phyloP scores from a whole-genome alignment of 2,329 filamentous ascomycete genomes.

The Rachicladosporium sp. region DNA sequence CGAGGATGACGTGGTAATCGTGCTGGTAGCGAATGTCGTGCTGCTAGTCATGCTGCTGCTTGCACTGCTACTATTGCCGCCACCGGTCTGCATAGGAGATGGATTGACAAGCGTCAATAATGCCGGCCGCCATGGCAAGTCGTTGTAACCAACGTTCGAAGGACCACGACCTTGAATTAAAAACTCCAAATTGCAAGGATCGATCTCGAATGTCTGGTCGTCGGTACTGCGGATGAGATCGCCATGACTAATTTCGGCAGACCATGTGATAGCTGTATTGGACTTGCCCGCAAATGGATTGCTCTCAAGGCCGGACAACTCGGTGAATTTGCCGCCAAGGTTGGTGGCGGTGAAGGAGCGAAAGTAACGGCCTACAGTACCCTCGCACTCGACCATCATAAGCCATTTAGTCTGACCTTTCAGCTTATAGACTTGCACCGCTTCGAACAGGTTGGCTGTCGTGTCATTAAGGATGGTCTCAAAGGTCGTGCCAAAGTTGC shows the following conservation, averaged over 20 bases:
- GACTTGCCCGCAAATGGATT: conserved; percentile 54
- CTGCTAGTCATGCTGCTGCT: no score
- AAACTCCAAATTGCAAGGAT: conserved; percentile 51
- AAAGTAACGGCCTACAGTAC: conserved; percentile 48
- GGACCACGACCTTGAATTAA: conserved; percentile 49
- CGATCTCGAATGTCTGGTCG: conserved; percentile 51
- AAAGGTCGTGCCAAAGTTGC: conserved; percentile 42
- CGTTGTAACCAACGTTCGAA: conserved; percentile 35
- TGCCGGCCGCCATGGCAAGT: conserved; percentile 42
- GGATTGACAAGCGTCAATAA: conserved; percentile 34
- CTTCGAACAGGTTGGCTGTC: conserved; percentile 49
- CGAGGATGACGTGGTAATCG: no score
- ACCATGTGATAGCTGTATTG: conserved; percentile 54
- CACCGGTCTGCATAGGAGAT: background rate
- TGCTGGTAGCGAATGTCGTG: no score
- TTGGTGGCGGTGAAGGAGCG: conserved; percentile 51
- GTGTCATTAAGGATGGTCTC: conserved; percentile 42
- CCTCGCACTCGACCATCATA: conserved; percentile 54
- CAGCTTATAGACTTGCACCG: conserved; percentile 53
- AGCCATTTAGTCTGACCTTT: conserved; percentile 45
- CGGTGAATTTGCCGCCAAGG: conserved; percentile 45
- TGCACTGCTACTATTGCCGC: no score
- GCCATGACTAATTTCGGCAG: conserved; percentile 55
- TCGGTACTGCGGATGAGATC: conserved; percentile 45
- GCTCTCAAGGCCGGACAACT: conserved; percentile 43